Evolutionary conservation across 441 rosid species (phyloP).

Genomic region (Hura crepitans): DNA sequence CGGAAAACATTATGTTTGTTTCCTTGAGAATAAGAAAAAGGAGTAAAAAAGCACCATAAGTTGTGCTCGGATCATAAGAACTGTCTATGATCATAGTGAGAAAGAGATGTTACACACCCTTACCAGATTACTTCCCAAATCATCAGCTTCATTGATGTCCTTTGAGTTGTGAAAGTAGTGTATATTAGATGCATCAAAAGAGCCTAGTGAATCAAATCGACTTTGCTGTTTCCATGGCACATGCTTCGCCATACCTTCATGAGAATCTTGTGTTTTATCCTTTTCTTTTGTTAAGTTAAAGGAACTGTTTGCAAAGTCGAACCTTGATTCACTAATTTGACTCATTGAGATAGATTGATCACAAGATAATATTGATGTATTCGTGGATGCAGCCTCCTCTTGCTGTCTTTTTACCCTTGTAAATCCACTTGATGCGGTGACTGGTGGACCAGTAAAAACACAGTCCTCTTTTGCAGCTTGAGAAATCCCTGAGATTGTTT

Average conservation of each 20-base stretch:
- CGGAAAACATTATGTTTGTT: neutral
- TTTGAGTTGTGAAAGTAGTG: conserved; percentile 31
- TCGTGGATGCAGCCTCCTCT: conserved; percentile 43
- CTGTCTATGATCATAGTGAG: neutral
- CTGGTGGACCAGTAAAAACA: conserved; percentile 47
- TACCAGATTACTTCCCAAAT: conserved; percentile 33
- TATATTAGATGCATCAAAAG: conserved; percentile 32
- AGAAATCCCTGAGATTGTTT: conserved; percentile 43
- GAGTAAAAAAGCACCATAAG: neutral
- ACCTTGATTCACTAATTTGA: conserved; percentile 49
- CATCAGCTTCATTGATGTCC: conserved; percentile 26
- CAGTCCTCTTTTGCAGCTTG: conserved; percentile 34
- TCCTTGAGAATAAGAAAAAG: too few relatives aligned
- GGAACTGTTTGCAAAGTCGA: conserved; percentile 43
- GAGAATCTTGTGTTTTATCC: conserved; percentile 11
- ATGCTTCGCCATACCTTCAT: neutral
- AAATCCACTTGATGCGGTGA: conserved; percentile 60
- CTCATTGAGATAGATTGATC: conserved; percentile 46
- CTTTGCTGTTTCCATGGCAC: conserved; percentile 20
- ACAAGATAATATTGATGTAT: conserved; percentile 53
- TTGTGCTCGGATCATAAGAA: neutral
- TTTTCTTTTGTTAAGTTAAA: conserved; percentile 30
- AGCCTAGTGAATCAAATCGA: conserved; percentile 28
- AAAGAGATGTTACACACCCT: conserved; percentile 7
- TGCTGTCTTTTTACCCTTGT: conserved; percentile 67